Percentiles rank a stretch among this genome's conserved stretches.
Evolutionary conservation across 805 yeast species (phyloP).

Genomic region (Candida mattraensis): DNA sequence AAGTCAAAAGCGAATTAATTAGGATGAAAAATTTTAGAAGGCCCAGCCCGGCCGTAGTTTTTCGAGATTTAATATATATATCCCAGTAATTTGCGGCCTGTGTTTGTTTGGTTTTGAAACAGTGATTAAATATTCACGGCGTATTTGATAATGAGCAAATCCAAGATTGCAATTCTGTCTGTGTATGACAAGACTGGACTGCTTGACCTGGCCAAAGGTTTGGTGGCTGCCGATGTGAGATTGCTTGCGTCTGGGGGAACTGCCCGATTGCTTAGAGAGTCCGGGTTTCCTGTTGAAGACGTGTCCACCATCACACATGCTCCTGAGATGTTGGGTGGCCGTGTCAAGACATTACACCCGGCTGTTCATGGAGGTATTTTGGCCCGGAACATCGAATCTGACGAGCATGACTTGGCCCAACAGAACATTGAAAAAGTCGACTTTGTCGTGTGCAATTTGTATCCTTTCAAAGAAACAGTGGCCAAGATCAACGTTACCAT

Average conservation of each 20-base stretch:
- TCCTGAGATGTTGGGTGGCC: conserved; percentile 98
- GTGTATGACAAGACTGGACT: conserved; percentile 98
- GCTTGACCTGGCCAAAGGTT: conserved; percentile 93
- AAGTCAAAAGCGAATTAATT: no score
- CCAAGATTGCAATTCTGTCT: conserved; percentile 90
- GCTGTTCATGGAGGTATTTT: conserved; percentile 98
- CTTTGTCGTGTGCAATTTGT: conserved; percentile 94
- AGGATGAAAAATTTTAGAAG: no score
- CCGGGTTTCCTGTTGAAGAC: conserved; percentile 97
- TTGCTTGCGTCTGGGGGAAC: conserved; percentile 98
- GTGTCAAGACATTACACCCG: conserved; percentile 97
- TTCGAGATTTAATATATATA: no score
- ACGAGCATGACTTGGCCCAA: conserved; percentile 81
- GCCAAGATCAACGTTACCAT: conserved; percentile 94
- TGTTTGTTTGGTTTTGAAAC: no score
- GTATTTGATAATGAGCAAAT: conserved; percentile 31
- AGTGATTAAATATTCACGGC: no score
- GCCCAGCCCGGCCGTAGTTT: no score
- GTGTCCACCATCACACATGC: conserved; percentile 95
- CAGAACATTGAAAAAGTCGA: conserved; percentile 96
- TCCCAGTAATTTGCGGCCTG: no score
- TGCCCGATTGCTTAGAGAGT: conserved; percentile 89
- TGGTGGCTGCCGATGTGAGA: conserved; percentile 83
- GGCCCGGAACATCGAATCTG: conserved; percentile 89
- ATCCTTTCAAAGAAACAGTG: conserved; percentile 97